Percentiles rank a stretch among this genome's conserved stretches.
Conservation (phyloP, 352 stramenopile species). For the Pythium coloratum region DNA sequence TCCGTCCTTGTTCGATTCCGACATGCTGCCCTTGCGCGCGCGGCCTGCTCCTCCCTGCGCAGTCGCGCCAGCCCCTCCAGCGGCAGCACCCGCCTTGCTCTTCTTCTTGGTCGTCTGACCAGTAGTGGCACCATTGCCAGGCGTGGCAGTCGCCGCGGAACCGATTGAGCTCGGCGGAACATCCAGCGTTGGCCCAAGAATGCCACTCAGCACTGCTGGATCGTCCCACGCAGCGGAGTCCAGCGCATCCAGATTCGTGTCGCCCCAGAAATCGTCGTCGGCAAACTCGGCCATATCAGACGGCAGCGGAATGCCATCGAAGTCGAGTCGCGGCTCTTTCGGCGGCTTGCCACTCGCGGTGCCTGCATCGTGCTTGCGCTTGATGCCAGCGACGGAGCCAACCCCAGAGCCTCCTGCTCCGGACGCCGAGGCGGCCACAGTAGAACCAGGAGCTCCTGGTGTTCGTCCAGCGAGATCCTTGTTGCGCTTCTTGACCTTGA, state of each 20-base stretch:
- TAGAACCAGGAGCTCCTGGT: background rate
- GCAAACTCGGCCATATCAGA: slow-evolving; percentile 68
- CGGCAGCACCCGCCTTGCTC: slow-evolving; percentile 33
- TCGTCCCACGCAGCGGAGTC: slow-evolving; percentile 86
- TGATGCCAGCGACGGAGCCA: slow-evolving; percentile 33
- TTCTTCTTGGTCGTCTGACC: slow-evolving; percentile 54
- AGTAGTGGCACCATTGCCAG: slow-evolving; percentile 23
- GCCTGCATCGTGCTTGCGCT: slow-evolving; percentile 62
- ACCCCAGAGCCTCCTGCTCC: slow-evolving; percentile 17
- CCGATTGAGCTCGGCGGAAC: slow-evolving; percentile 8
- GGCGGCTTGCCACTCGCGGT: slow-evolving; percentile 13
- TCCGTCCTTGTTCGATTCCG: slow-evolving; percentile 44
- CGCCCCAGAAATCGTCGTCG: slow-evolving; percentile 85
- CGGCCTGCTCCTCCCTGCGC: slow-evolving; percentile 13
- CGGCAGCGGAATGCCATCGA: slow-evolving; percentile 72
- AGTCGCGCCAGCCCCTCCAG: slow-evolving; percentile 25
- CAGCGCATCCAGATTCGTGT: slow-evolving; percentile 83
- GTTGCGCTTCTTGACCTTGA: slow-evolving; percentile 65
- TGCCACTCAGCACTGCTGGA: slow-evolving; percentile 62
- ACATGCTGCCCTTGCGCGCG: slow-evolving; percentile 65
- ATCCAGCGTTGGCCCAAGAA: slow-evolving; percentile 44
- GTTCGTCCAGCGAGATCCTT: slow-evolving; percentile 42
- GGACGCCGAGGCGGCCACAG: slow-evolving; percentile 18
- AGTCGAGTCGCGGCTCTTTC: slow-evolving; percentile 75
- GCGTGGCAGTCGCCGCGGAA: slow-evolving; percentile 7